Conservation (phyloP, 2,329 filamentous ascomycete genomes). For the Orbilia oligospora region DNA sequence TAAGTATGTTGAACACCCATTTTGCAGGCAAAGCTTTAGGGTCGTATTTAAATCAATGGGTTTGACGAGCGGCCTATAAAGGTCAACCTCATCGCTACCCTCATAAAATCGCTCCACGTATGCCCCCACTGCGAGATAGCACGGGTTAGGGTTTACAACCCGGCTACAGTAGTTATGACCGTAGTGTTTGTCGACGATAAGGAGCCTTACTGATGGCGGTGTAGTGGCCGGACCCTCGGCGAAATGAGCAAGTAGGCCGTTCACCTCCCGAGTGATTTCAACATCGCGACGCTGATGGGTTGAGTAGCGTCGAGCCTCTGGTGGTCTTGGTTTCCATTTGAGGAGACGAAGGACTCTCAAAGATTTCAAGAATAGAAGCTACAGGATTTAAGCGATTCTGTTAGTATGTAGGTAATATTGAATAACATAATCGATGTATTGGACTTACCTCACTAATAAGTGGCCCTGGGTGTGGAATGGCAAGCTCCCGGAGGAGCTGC, state of each 20-base stretch:
- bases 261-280: background rate
- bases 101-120: too few species aligned
- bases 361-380: background rate
- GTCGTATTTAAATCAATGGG: background rate
- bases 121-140: background rate
- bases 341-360: background rate
- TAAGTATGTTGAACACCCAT: constrained; percentile 16
- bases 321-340: background rate
- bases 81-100: too few species aligned
- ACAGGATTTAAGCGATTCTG: background rate
- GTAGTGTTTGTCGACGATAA: background rate
- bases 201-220: background rate
- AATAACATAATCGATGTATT: too few species aligned
- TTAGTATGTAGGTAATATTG: too few species aligned
- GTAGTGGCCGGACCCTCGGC: background rate
- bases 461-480: constrained; percentile 12
- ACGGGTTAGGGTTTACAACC: background rate
- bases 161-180: background rate
- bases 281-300: background rate
- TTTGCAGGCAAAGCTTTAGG: background rate
- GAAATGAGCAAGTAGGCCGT: background rate
- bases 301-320: background rate
- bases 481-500: constrained; percentile 27
- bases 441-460: background rate
- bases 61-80: background rate